Evolutionary conservation across 1,284 basidiomycete species (phyloP), one percentile per base, ranked within the genome.

Genomic region (Fomitopsis betulina): DNA sequence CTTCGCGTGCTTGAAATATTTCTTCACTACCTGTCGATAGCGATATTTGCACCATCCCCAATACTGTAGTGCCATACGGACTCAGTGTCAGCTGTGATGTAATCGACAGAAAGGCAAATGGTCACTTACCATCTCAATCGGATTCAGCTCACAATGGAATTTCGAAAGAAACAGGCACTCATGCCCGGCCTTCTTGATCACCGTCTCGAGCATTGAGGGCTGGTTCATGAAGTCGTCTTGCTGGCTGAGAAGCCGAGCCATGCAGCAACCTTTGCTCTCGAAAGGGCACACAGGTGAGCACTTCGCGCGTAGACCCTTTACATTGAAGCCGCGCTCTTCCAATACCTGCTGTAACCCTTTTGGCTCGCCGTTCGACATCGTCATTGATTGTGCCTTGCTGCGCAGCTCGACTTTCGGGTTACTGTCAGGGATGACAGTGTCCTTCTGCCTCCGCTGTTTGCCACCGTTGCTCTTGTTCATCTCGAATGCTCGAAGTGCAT

Each of bases 221-320:
- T 75, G 72, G 37, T 73, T 62, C 1, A 19, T 21, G 49, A 76
- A 76, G 51, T 76, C 72, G 32, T 71, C 67, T 54, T 76, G 72
- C 30, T 69, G 57, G 39, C 65, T 68, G 27, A 75, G 63, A 35
- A 73, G 60, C 1, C 62, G 58, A 4, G 68, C 68, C 70, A 73
- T 71, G 59, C 74, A 75, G 58, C 73, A 76, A 23, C 60, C 55
- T 8, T 51, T 38, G 40, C 37, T 71, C 45, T 72, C 65, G 35
- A 63, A 61, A 3, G 67, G 64, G 49, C 70, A 72, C 10, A 73
- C n/a, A n/a, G n/a, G n/a, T n/a, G n/a, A n/a, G n/a, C n/a, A n/a
- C n/a, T n/a, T n/a, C n/a, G n/a, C n/a, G 10, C 49, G 25, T 37
- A 69, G 50, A 1, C 54, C 35, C 3, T 27, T 19, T 21, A 72